Evolutionary conservation across 75 land plant genomes (phyloP).

Genomic region (Cryptomeria japonica): DNA sequence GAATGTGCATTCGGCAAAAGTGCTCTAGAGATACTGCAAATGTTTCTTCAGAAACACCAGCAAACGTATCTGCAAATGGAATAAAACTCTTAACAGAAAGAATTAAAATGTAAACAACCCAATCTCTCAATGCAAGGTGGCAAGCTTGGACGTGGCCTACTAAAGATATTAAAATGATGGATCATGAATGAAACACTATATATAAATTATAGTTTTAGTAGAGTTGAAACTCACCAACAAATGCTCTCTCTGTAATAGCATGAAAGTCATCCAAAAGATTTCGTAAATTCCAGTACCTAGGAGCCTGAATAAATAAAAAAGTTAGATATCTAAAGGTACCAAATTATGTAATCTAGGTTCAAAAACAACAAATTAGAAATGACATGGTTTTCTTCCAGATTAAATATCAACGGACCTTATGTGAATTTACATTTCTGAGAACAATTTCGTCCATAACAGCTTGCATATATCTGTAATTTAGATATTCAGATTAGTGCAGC

Average conservation of each 20-base stretch:
- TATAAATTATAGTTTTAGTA: neutral
- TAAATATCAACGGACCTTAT: constrained; percentile 42
- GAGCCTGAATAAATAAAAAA: constrained; percentile 51
- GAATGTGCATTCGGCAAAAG: constrained; percentile 21
- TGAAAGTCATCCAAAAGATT: constrained; percentile 70
- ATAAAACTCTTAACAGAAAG: neutral
- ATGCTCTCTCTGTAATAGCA: constrained; percentile 38
- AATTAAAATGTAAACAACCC: neutral
- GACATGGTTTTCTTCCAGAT: neutral
- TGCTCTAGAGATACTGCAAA: constrained; percentile 48
- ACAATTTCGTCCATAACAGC: constrained; percentile 96
- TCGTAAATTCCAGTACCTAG: constrained; percentile 68
- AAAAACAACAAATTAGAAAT: constrained; percentile 7
- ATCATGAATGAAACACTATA: neutral
- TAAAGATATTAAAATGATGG: neutral
- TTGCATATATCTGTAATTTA: constrained; percentile 79
- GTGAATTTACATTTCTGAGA: constrained; percentile 53
- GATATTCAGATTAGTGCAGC: neutral
- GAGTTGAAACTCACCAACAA: constrained; percentile 32
- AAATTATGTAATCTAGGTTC: neutral
- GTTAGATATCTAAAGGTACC: neutral
- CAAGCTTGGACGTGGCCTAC: neutral
- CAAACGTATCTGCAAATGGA: constrained; percentile 50
- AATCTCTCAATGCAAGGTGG: neutral
- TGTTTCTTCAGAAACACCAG: constrained; percentile 55